These are phyloP conservation scores for Adiantum capillusveneris DNA, from an alignment of 75 land plant genomes.

Conservation along the genomic window DNA sequence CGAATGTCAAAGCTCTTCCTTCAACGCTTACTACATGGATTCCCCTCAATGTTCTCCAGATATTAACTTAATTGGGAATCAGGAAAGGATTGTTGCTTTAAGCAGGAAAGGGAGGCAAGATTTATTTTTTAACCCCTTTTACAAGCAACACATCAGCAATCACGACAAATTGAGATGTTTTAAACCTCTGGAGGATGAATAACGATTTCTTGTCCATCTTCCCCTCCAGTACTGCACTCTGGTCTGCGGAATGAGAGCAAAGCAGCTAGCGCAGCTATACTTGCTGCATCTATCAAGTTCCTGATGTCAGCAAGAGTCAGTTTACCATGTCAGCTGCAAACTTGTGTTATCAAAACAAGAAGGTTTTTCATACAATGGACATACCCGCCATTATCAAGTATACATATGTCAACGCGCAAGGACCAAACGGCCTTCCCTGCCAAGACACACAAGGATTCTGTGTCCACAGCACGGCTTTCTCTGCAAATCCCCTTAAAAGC, in stretches of 20 bases:
- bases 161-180: not conserved
- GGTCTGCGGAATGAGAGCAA: constrained; percentile 81
- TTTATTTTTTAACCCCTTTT: too few relatives aligned
- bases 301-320: constrained; percentile 16
- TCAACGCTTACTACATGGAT: too few relatives aligned
- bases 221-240: constrained; percentile 80
- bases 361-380: too few relatives aligned
- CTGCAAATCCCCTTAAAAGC: constrained; percentile 26
- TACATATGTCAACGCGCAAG: constrained; percentile 72
- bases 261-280: constrained; percentile 85
- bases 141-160: too few relatives aligned
- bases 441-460: constrained; percentile 86
- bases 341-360: too few relatives aligned
- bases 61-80: too few relatives aligned
- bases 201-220: constrained; percentile 71
- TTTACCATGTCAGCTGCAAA: too few relatives aligned
- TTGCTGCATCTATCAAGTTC: constrained; percentile 91
- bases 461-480: constrained; percentile 95
- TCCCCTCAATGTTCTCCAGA: too few relatives aligned
- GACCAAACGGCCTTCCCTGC: constrained; percentile 87
- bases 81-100: too few relatives aligned
- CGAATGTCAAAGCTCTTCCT: too few relatives aligned
- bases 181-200: constrained; percentile 87
- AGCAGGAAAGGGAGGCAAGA: too few relatives aligned
- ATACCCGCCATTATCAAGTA: constrained; percentile 95